Evolutionary conservation across 192 early-diverging fungal species (phyloP).

Genomic region (Dissophora globulifera): DNA sequence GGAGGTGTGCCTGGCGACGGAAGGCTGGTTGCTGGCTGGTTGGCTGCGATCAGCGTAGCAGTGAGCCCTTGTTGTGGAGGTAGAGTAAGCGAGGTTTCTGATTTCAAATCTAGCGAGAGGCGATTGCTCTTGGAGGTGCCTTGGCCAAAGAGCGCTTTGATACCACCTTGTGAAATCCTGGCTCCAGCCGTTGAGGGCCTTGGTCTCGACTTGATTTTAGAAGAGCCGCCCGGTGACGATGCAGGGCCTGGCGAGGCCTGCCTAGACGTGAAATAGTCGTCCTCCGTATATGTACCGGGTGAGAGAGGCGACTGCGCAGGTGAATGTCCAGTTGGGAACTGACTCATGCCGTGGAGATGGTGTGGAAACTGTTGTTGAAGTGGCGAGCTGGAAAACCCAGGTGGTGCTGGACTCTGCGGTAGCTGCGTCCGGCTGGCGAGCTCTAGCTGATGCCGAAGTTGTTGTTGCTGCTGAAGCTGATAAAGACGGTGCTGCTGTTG

Average conservation of each 20-base stretch:
- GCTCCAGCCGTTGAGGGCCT: slow-evolving; percentile 25
- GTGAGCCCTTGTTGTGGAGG: slow-evolving; percentile 19
- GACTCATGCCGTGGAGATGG: slow-evolving; percentile 26
- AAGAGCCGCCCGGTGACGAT: slow-evolving; percentile 27
- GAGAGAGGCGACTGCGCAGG: slow-evolving; percentile 44
- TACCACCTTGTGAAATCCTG: slow-evolving; percentile 44
- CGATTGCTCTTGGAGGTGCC: slow-evolving; percentile 24
- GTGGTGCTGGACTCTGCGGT: slow-evolving; percentile 36
- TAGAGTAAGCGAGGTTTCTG: slow-evolving; percentile 7
- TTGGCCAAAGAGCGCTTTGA: slow-evolving; percentile 49
- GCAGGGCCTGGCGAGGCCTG: slow-evolving; percentile 42
- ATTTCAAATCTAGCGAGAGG: slow-evolving; percentile 34
- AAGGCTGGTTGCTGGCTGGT: slow-evolving; percentile 3
- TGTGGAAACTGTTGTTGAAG: slow-evolving; percentile 25
- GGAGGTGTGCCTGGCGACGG: slow-evolving; percentile 21
- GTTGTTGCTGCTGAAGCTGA: slow-evolving; percentile 33
- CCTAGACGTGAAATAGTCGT: slow-evolving; percentile 48
- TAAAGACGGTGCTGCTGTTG: slow-evolving; percentile 36
- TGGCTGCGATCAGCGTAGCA: slow-evolving; percentile 18
- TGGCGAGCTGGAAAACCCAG: slow-evolving; percentile 3
- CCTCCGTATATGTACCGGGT: slow-evolving; percentile 30
- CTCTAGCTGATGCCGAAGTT: slow-evolving; percentile 31
- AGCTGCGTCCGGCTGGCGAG: slow-evolving; percentile 37
- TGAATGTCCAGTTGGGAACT: slow-evolving; percentile 38
- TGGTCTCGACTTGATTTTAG: slow-evolving; percentile 46